Base-by-base conservation (phyloP, 768 basidiomycete species). In the Termitomyces sp. region DNA sequence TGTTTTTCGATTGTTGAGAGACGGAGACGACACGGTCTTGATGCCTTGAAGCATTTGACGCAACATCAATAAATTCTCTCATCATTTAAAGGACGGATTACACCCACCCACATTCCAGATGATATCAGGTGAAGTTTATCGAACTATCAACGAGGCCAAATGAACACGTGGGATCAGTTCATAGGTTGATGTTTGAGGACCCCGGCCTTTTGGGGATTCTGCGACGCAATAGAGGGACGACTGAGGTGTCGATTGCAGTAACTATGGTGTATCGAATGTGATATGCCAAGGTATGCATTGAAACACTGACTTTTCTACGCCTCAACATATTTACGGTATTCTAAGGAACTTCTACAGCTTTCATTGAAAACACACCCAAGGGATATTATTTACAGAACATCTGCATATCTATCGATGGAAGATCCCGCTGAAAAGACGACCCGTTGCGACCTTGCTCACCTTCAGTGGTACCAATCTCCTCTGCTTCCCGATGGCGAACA, bases 401-500 rank as follows among this genome's bases (percentile, higher is more conserved):
- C n/a, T 56, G 22, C 24, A 38, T 56, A 14, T 56, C 55, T 22
- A 56, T 50, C 26, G 28, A 56, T 10, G 55, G 38, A 3, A 24
- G 47, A 18, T 28, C 55, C 10, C 10, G 36, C 28, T 28, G 3
- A 4, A 4, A 28, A 6, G n/a, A n/a, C 24, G 55, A 56, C 22
- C 48, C 48, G 13, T 49, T 48, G 14, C 48, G 32, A 2, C 48
- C 55, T n/a, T 33, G 40, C 30, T 35, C 55, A 24, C 55, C 20
- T 47, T n/a, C n/a, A n/a, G n/a, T n/a, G n/a, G n/a, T 49, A 56
- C 18, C 47, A 49, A 33, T 56, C 47, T 32, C 55, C 55, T 20
- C n/a, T n/a, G n/a, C 55, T 56, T 50, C 40, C 48, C 14, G 48
- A 56, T 16, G 55, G 55, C 5, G 7, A 26, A 45, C 55, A 41